Percentiles rank a stretch among this genome's conserved stretches.
These are phyloP conservation scores for Teunomyces pallodes DNA, from an alignment of 805 yeast species.

Conservation along the genomic window DNA sequence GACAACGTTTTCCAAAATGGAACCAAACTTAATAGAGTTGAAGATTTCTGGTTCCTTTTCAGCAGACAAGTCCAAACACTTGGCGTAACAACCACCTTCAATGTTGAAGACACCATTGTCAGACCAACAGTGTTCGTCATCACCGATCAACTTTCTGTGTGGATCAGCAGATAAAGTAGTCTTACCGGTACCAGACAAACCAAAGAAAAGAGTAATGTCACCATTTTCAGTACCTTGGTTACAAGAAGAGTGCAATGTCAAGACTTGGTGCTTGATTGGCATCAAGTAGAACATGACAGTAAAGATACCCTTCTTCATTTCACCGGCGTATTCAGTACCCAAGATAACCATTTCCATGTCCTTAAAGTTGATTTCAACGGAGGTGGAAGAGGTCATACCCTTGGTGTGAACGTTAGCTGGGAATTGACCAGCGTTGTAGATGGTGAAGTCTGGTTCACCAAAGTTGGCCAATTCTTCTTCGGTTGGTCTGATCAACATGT, in stretches of 20 bases:
- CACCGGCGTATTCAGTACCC: slow-evolving; percentile 99
- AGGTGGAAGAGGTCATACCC: slow-evolving; percentile 95
- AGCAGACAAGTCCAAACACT: slow-evolving; percentile 82
- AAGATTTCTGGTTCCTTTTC: slow-evolving; percentile 98
- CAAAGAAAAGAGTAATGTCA: slow-evolving; percentile 94
- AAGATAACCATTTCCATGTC: slow-evolving; percentile 98
- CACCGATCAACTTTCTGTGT: slow-evolving; percentile 89
- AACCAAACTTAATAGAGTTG: slow-evolving; percentile 91
- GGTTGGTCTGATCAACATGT: slow-evolving; percentile 95
- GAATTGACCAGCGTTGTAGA: slow-evolving; percentile 98
- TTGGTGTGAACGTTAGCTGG: slow-evolving; percentile 95
- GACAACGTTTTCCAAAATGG: slow-evolving; percentile 89
- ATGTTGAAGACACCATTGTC: slow-evolving; percentile 97
- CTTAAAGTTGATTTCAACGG: slow-evolving; percentile 94
- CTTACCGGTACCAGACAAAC: slow-evolving; percentile 97
- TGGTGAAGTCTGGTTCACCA: slow-evolving; percentile 97
- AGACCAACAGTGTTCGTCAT: slow-evolving; percentile 99
- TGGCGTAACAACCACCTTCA: slow-evolving; percentile 99
- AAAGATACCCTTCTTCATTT: slow-evolving; percentile 99
- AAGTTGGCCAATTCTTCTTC: slow-evolving; percentile 81
- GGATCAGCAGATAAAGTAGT: slow-evolving; percentile 97
- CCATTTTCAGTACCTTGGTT: slow-evolving; percentile 80
- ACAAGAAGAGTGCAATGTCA: slow-evolving; percentile 92
- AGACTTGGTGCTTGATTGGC: slow-evolving; percentile 90
- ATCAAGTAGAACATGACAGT: slow-evolving; percentile 98